Evolutionary conservation across 108 stramenopile genomes (phyloP).

Genomic region (Asterionellopsis glacialis): DNA sequence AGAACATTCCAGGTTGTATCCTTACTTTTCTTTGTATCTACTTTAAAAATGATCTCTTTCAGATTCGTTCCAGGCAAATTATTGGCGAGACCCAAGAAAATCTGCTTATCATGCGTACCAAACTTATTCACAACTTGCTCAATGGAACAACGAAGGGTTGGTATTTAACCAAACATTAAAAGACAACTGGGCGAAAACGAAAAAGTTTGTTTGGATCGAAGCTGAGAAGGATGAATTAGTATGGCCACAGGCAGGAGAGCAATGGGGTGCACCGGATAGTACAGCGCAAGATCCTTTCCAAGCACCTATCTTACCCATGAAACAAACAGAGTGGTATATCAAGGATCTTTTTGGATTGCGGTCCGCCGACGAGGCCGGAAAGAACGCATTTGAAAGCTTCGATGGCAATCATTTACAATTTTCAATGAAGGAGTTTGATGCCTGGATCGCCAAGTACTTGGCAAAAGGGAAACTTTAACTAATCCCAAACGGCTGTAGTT

Average conservation of each 20-base stretch:
- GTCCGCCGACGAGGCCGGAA: conserved; percentile 55
- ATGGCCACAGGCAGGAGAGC: conserved; percentile 74
- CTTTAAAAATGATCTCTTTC: no score
- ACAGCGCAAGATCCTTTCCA: conserved; percentile 37
- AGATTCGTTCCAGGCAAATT: conserved; percentile 54
- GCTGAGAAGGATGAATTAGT: conserved; percentile 68
- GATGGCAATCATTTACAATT: conserved; percentile 71
- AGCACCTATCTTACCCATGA: conserved; percentile 32
- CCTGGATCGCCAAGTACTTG: conserved; percentile 2
- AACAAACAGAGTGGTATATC: conserved; percentile 62
- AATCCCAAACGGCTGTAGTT: background rate
- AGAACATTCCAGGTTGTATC: no score
- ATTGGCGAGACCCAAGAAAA: conserved; percentile 59
- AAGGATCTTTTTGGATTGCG: conserved; percentile 65
- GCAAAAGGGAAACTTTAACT: background rate
- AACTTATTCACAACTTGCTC: conserved; percentile 53
- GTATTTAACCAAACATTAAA: conserved; percentile 28
- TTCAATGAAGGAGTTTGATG: conserved; percentile 34
- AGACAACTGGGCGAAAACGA: conserved; percentile 45
- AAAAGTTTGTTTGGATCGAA: conserved; percentile 59
- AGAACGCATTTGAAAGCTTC: conserved; percentile 50
- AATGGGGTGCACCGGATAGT: conserved; percentile 59
- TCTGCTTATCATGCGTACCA: conserved; percentile 23
- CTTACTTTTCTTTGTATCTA: no score
- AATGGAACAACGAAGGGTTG: conserved; percentile 66